Percentiles rank a stretch among this genome's conserved stretches.
phyloP scores from a whole-genome alignment of 2,329 filamentous ascomycete species.

The Alternaria ethzedia region DNA sequence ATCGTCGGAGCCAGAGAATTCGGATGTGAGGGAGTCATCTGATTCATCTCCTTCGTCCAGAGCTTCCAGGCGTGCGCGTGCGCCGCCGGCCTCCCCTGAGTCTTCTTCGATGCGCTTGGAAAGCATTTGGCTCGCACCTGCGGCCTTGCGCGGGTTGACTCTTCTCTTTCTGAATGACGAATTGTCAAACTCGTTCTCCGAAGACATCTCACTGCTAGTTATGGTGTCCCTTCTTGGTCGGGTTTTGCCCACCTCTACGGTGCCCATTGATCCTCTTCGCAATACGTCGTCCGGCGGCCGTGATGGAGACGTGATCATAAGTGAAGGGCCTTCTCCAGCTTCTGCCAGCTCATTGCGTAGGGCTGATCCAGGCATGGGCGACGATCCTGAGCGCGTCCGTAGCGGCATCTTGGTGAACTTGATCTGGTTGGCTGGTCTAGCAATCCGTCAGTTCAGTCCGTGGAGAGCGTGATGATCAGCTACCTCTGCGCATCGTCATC shows the following conservation, averaged over 20 bases:
- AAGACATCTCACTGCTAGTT: constrained; percentile 83
- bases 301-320: constrained; percentile 64
- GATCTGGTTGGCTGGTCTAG: constrained; percentile 80
- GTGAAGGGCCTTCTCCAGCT: constrained; percentile 58
- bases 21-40: constrained; percentile 49
- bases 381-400: constrained; percentile 83
- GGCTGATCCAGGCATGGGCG: constrained; percentile 65
- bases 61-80: constrained; percentile 45
- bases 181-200: constrained; percentile 78
- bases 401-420: constrained; percentile 97
- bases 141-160: constrained; percentile 65
- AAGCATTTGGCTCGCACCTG: constrained; percentile 60
- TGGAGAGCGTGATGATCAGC: not conserved
- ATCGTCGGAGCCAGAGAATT: constrained; percentile 57
- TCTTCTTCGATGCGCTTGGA: constrained; percentile 62
- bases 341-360: constrained; percentile 63
- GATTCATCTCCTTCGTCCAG: constrained; percentile 50
- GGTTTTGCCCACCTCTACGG: constrained; percentile 73
- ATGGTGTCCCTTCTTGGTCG: constrained; percentile 75
- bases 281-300: constrained; percentile 47
- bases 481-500: constrained; percentile 63
- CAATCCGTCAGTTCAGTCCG: constrained; percentile 3
- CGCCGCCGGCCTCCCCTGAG: constrained; percentile 39
- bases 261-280: constrained; percentile 72
- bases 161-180: constrained; percentile 69